Base-by-base conservation (phyloP, 2,329 filamentous ascomycete species). In the Diaporthe helianthi region DNA sequence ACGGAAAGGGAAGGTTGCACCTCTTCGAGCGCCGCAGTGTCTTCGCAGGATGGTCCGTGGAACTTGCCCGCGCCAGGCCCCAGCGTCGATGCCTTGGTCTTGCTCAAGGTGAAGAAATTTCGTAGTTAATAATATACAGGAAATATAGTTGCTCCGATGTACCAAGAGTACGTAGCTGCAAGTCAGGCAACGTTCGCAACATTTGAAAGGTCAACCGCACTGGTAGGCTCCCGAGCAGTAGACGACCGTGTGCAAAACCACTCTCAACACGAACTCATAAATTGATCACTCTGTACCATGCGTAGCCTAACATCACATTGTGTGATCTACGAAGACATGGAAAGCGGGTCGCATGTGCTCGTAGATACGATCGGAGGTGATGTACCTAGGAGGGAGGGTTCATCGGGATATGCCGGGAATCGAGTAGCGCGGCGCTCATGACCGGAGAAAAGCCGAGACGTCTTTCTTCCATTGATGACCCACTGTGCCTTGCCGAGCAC, bases 391-490 rank as follows among this genome's bases (percentile, higher is more conserved):
- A 36, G 33, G 4, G n/a, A 63, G 24, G 55, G 26, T 12, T 19
- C 10, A 49, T 63, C 58, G 44, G 58, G 41, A 49, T 63, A 49
- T 63, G 58, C 58, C 58, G 58, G 5, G 19, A 8, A 6, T 49
- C 17, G 2, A 29, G 55, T 61, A 46, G 55, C 19, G 55, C 19
- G 5, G 38, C 2, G 29, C 22, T 24, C 26, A 36, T 49, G 15
- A 13, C n/a, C 58, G 58, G 58, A 17, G 10, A 8, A 63, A 63
- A 63, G 58, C 58, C 58, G 58, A 63, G 58, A 22, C 13, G 8
- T 63, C n/a, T 24, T n/a, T 36, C 49, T 61, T 49, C 44, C 22
- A 24, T n/a, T 41, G 29, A 9, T 44, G 24, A 49, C 58, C 44
- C 26, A 17, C 8, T 49, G 6, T 10, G 13, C 22, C 29, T 6